Base-by-base conservation (phyloP, 371 early-diverging fungal genomes). In the Lichtheimia ramosa region DNA sequence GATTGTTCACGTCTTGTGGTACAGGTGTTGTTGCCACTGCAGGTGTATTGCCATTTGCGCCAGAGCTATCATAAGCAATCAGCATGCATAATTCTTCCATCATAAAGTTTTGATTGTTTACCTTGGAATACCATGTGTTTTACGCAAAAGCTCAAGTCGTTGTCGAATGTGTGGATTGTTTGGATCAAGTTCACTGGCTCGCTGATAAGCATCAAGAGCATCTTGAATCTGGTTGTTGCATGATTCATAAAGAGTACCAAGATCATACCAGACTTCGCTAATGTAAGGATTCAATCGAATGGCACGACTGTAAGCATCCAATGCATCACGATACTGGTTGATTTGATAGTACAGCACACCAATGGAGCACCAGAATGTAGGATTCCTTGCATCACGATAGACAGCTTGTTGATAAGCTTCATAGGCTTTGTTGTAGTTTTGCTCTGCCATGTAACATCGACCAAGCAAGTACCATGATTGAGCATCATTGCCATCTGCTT, bases 341-440 rank as follows among this genome's bases (percentile, higher is more conserved):
- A 96, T 96, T 66, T 96, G 94, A 79, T 90, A 98, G 66, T 99
- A 99, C 0, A 99, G 80, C 0, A 98, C 95, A 58, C 99, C 99
- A 64, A 99, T 99, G 10, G 96, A 96, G 74, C 97, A 97, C 99
- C 99, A 99, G 67, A 96, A 97, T 3, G 91, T 92, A 2, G 99
- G 96, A 64, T 99, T 97, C 51, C 89, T 86, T 12, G 90, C 89
- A 66, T 99, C 97, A 27, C 94, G 90, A 65, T 94, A 80, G 2
- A 99, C 98, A 5, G 98, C 98, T 68, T 97, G 93, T 79, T 99
- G 98, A 68, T 97, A 99, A 0, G 96, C 93, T 56, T 97, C 96
- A 70, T 98, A 98, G 0, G 99, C 98, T 61, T 95, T 93, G 68
- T 89, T 94, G 80, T 89, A 94, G 59, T 96, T 94, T 67, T 91